Evolutionary conservation across 768 basidiomycete genomes (phyloP), one percentile per base, ranked within the genome.

Genomic region (Podaxis sp.): DNA sequence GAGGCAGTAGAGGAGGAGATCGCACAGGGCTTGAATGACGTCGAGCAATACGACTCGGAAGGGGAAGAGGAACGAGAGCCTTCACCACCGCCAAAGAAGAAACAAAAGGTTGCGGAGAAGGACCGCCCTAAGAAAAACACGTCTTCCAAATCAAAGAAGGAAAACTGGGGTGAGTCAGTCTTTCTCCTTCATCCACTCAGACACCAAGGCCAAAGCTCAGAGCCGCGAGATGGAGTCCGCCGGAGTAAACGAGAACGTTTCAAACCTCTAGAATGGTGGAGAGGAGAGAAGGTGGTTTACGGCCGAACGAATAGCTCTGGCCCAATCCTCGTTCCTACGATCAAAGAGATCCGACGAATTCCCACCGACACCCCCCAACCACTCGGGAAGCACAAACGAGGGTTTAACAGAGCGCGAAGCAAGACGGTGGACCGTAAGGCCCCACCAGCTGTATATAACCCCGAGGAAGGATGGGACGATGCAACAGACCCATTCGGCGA

Each of bases 231-330:
- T 51, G 88, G 88, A 24, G 77, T 91, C 1, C 88, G 94, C 17
- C 86, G 90, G 55, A 89, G 93, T 33, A 76, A 77, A 53, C 87
- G 96, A 24, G 78, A 82, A 57, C 85, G 85, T 36, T 86, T 85
- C 67, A 76, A 76, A 54, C 96, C 96, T 3, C 78, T 98, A 38
- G 91, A 93, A 43, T 96, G 83, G 79, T 98, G 96, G 96, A 85
- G 94, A n/a, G 85, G 86, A 66, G 96, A 98, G 75, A 89, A 87
- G 65, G 83, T 94, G 24, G 87, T 95, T 2, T 98, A 94, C 68
- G 89, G 89, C 5, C 82, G 87, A 57, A 68, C 71, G 11, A 66
- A 70, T 2, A 63, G 67, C 12, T 76, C 80, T 8, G 79, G 80
- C 6, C 64, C 75, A 8, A 76, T 82, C 22, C 78, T 84, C 27